Evolutionary conservation across 164 flowering plant species (phyloP).

Genomic region (Dillenia turbinata): DNA sequence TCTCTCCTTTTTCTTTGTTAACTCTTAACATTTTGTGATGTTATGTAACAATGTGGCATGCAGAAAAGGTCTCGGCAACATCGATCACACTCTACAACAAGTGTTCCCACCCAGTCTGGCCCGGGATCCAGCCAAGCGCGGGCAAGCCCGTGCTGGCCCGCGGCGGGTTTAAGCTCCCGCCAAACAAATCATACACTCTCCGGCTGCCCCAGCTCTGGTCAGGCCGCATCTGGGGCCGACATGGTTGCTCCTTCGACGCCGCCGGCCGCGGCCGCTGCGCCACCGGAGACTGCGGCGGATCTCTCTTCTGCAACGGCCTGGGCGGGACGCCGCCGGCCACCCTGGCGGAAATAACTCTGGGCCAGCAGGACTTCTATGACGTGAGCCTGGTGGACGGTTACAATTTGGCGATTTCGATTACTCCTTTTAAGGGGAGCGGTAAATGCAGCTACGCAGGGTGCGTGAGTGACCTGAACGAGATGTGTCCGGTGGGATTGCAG

Average conservation of each 20-base stretch:
- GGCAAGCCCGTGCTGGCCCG: slow-evolving; percentile 70
- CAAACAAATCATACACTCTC: slow-evolving; percentile 54
- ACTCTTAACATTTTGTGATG: neutral
- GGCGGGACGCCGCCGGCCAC: slow-evolving; percentile 96
- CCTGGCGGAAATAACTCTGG: slow-evolving; percentile 85
- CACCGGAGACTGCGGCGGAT: slow-evolving; percentile 90
- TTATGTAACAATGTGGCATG: neutral
- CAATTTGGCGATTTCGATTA: slow-evolving; percentile 71
- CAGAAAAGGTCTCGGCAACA: slow-evolving; percentile 42
- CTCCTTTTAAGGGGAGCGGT: slow-evolving; percentile 58
- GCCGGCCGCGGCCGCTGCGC: slow-evolving; percentile 71
- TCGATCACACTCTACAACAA: slow-evolving; percentile 67
- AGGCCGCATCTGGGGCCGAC: slow-evolving; percentile 96
- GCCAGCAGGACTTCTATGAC: slow-evolving; percentile 85
- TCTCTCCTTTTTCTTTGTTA: neutral
- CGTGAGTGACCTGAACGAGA: slow-evolving; percentile 73
- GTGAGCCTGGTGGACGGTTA: slow-evolving; percentile 95
- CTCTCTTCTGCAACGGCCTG: slow-evolving; percentile 69
- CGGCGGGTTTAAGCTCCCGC: slow-evolving; percentile 76
- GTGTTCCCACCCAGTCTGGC: slow-evolving; percentile 85
- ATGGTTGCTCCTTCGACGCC: slow-evolving; percentile 73
- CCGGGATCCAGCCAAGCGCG: slow-evolving; percentile 80
- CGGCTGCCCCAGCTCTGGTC: slow-evolving; percentile 73
- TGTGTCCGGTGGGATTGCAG: slow-evolving; percentile 87
- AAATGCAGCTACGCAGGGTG: slow-evolving; percentile 85